phyloP scores from a whole-genome alignment of 108 stramenopile species.

The Pseudonitzschia multistriata region DNA sequence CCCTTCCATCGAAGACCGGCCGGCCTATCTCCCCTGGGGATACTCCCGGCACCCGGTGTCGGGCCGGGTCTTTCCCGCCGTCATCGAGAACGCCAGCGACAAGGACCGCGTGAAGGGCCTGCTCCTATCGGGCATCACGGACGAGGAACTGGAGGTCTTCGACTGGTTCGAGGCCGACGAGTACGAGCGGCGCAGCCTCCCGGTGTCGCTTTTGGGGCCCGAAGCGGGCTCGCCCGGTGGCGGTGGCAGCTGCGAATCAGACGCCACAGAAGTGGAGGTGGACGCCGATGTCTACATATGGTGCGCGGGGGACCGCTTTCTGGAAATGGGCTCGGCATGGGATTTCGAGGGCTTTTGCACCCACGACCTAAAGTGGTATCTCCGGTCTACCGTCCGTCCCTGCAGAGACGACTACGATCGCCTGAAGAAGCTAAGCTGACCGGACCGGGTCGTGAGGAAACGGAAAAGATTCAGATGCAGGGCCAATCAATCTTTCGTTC shows the following conservation, averaged over 20 bases:
- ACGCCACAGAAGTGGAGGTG: neutral
- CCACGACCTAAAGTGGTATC: slow-evolving; percentile 48
- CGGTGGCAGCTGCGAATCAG: neutral
- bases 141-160: slow-evolving; percentile 44
- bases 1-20: neutral
- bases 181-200: slow-evolving; percentile 44
- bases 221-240: neutral
- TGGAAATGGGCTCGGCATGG: slow-evolving; percentile 50
- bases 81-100: slow-evolving; percentile 25
- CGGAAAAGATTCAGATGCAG: too few relatives aligned
- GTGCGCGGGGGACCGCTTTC: slow-evolving; percentile 27
- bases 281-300: slow-evolving; percentile 55
- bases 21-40: slow-evolving; percentile 25
- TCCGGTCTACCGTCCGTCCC: slow-evolving; percentile 50
- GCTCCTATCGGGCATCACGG: slow-evolving; percentile 38
- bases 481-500: too few relatives aligned
- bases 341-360: slow-evolving; percentile 41
- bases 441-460: too few relatives aligned
- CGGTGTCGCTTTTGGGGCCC: slow-evolving; percentile 13
- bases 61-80: slow-evolving; percentile 56
- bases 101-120: slow-evolving; percentile 33
- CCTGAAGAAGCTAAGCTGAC: too few relatives aligned
- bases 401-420: slow-evolving; percentile 33
- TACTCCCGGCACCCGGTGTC: slow-evolving; percentile 55
- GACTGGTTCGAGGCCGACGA: slow-evolving; percentile 73